Evolutionary conservation across 805 yeast genomes (phyloP), one percentile per base, ranked within the genome.

Genomic region (Tetrapisispora fleetii): DNA sequence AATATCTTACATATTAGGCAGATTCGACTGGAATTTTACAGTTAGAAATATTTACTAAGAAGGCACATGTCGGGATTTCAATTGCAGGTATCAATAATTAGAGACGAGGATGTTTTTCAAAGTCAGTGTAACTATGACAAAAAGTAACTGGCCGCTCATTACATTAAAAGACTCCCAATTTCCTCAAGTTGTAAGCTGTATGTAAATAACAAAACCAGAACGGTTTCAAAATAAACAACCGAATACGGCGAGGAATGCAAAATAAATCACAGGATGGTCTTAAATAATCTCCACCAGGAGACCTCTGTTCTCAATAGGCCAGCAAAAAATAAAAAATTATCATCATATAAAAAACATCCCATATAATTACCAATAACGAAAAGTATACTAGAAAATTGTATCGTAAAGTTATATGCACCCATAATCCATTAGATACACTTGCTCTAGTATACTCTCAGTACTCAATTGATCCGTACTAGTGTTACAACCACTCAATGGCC

Each of bases 101-200:
- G 6, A 4, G 27, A 14, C 16, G 19, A 40, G 16, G 4, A 36
- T 30, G 9, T 19, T 13, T 27, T 44, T 30, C n/a, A 7, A 40
- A 48, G 52, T 56, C 60, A 56, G 60, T 52, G 60, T 56, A 56
- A 56, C 48, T 84, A 84, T 84, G 90, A 84, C 91, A 57, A 48
- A 53, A 48, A 52, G 52, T 74, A 72, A 73, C 55, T 67, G 67
- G 63, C 72, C 83, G 78, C 85, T 73, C 74, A 71, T 76, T 74
- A 79, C 79, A 73, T 75, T 79, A 80, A 75, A 72, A 68, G 67
- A 68, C 70, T 68, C 53, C 58, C 58, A 53, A 42, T 41, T 44
- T 48, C 40, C 24, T 46, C 52, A 40, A 48, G 38, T 21, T 37
- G 45, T 43, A 22, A 28, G 13, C 39, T 38, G 36, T 44, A 44